Evolutionary conservation across 179 eudicot genomes (phyloP).

Genomic region (Patellifolia procumbens): DNA sequence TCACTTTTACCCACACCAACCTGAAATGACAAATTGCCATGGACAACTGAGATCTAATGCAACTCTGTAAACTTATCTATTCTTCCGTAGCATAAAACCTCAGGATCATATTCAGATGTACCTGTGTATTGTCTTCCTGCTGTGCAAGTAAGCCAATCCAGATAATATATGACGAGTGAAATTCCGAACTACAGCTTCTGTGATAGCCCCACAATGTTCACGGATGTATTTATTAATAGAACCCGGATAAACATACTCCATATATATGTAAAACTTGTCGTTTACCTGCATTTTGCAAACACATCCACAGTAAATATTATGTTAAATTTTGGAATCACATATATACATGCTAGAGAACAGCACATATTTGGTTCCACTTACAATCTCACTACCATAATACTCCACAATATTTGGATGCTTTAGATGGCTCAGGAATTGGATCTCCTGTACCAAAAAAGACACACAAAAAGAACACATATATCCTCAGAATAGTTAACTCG

Average conservation of each 20-base stretch:
- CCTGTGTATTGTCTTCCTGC: conserved; percentile 88
- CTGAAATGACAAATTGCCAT: not conserved
- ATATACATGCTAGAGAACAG: not conserved
- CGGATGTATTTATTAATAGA: conserved; percentile 76
- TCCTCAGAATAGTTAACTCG: not conserved
- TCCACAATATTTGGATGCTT: conserved; percentile 91
- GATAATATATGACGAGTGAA: conserved; percentile 91
- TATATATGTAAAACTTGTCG: conserved; percentile 80
- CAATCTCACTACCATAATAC: conserved; percentile 86
- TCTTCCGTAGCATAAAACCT: not conserved
- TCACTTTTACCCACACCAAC: not conserved
- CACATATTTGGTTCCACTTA: conserved; percentile 40
- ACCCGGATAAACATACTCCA: conserved; percentile 96
- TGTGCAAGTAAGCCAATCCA: conserved; percentile 89
- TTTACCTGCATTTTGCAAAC: conserved; percentile 53
- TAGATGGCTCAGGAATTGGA: conserved; percentile 67
- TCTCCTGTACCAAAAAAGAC: conserved; percentile 57
- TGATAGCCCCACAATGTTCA: conserved; percentile 75
- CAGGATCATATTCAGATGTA: conserved; percentile 21
- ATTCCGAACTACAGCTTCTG: conserved; percentile 86
- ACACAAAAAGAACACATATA: not conserved
- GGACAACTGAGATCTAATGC: not conserved
- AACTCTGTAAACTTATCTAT: not conserved
- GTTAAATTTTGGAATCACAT: not conserved
- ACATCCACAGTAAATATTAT: conserved; percentile 16